A percentile compares a stretch with the other conserved stretches of the same genome.
Conservation (phyloP, 2,329 filamentous ascomycete genomes). For the Chaetomium olivaceum region DNA sequence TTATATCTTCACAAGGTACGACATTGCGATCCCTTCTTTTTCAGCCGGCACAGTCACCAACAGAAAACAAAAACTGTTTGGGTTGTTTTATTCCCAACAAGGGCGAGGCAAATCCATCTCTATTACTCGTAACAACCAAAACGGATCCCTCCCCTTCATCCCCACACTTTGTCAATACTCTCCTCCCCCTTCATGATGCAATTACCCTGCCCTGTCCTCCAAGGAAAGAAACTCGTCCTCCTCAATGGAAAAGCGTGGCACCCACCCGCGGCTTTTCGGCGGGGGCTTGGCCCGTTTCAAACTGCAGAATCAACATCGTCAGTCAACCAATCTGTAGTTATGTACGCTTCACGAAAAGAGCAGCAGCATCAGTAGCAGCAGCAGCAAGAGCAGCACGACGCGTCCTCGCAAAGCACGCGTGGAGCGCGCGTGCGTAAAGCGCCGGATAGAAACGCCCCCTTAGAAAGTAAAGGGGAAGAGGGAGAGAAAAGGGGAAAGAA, state of each 20-base stretch:
- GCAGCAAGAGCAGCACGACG: background rate
- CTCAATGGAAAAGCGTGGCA: constrained; percentile 27
- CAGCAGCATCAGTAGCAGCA: background rate
- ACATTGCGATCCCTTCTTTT: background rate
- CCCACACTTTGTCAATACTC: background rate
- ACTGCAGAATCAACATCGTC: constrained; percentile 22
- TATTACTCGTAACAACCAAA: background rate
- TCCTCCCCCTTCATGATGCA: background rate
- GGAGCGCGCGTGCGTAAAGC: background rate
- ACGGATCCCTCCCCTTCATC: background rate
- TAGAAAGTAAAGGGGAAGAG: background rate
- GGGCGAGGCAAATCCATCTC: background rate
- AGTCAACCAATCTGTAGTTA: background rate
- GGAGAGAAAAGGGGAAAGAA: constrained; percentile 26
- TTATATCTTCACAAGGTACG: background rate
- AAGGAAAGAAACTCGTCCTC: background rate
- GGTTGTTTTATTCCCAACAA: background rate
- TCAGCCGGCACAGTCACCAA: background rate
- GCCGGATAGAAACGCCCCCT: background rate
- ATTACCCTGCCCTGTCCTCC: background rate
- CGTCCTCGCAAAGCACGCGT: background rate
- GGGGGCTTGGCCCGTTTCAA: constrained; percentile 31
- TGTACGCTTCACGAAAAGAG: background rate
- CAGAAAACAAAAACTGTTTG: background rate
- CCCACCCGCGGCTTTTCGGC: constrained; percentile 28